phyloP scores from a whole-genome alignment of 192 early-diverging fungal genomes.

The Mortierella antarctica region DNA sequence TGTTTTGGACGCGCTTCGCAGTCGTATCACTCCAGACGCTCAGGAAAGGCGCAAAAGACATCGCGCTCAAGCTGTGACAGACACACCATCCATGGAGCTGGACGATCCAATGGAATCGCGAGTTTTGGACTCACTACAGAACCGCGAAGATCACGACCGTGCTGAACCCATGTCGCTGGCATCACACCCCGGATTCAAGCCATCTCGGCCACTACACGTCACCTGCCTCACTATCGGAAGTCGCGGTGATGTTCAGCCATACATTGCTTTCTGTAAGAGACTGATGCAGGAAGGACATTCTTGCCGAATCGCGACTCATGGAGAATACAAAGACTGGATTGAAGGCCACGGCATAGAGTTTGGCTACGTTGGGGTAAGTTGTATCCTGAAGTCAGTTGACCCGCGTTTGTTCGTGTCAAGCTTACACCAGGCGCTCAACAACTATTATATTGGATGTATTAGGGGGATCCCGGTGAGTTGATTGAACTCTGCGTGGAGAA shows the following conservation, averaged over 20 bases:
- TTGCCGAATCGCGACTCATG: conserved; percentile 75
- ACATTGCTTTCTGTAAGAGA: conserved; percentile 75
- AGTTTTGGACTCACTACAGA: conserved; percentile 30
- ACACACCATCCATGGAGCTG: conserved; percentile 33
- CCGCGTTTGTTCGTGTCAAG: conserved; percentile 62
- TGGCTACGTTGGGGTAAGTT: conserved; percentile 69
- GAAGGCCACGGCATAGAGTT: conserved; percentile 76
- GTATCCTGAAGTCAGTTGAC: conserved; percentile 23
- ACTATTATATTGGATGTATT: not conserved
- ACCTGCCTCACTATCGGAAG: conserved; percentile 79
- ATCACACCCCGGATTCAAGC: conserved; percentile 39
- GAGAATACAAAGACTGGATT: conserved; percentile 73
- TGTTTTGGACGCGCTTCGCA: conserved; percentile 28
- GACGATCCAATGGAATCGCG: conserved; percentile 44
- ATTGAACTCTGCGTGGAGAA: conserved; percentile 73
- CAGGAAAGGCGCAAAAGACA: conserved; percentile 23
- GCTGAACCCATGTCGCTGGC: conserved; percentile 36
- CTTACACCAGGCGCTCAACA: not conserved
- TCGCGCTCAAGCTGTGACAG: conserved; percentile 28
- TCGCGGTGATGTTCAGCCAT: conserved; percentile 81
- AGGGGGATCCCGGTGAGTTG: conserved; percentile 51
- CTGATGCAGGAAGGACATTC: conserved; percentile 70
- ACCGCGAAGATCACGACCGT: conserved; percentile 42
- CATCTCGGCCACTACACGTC: conserved; percentile 64
- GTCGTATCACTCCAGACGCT: conserved; percentile 27